These are phyloP conservation scores for Balakata baccata DNA, from an alignment of 345 rosid species.

Conservation along the genomic window DNA sequence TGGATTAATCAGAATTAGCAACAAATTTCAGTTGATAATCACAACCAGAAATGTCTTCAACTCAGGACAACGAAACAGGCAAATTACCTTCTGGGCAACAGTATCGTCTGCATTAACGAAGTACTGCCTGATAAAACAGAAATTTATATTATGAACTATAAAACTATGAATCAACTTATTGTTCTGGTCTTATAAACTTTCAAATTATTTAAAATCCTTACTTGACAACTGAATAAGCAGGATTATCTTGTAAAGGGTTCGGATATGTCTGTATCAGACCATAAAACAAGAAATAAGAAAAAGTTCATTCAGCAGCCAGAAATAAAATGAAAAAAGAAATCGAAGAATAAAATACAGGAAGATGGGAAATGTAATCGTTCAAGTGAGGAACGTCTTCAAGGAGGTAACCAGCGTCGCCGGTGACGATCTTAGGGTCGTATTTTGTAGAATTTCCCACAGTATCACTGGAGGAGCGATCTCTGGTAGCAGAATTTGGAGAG, in stretches of 20 bases:
- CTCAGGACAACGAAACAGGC: not conserved
- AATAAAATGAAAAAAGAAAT: not conserved
- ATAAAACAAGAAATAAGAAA: not conserved
- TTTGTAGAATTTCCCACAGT: not conserved
- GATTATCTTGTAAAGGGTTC: conserved; percentile 87
- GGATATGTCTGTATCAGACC: conserved; percentile 45
- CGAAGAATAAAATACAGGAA: conserved; percentile 28
- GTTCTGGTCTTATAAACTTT: not conserved
- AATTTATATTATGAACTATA: not conserved
- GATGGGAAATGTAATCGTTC: conserved; percentile 41
- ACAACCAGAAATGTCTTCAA: not conserved
- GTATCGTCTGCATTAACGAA: conserved; percentile 80
- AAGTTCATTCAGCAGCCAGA: not conserved
- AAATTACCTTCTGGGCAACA: conserved; percentile 69
- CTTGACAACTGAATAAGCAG: conserved; percentile 87
- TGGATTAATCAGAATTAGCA: not conserved
- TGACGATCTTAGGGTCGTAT: conserved; percentile 31
- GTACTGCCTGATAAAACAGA: conserved; percentile 62
- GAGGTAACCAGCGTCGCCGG: conserved; percentile 41
- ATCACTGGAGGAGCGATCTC: not conserved
- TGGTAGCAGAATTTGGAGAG: not conserved
- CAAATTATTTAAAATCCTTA: conserved; percentile 27
- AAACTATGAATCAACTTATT: not conserved
- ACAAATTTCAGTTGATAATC: not conserved
- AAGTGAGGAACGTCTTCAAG: conserved; percentile 57